Evolutionary conservation across 345 rosid genomes (phyloP), one percentile per base, ranked within the genome.

Genomic region (Eucalyptus viminalis): DNA sequence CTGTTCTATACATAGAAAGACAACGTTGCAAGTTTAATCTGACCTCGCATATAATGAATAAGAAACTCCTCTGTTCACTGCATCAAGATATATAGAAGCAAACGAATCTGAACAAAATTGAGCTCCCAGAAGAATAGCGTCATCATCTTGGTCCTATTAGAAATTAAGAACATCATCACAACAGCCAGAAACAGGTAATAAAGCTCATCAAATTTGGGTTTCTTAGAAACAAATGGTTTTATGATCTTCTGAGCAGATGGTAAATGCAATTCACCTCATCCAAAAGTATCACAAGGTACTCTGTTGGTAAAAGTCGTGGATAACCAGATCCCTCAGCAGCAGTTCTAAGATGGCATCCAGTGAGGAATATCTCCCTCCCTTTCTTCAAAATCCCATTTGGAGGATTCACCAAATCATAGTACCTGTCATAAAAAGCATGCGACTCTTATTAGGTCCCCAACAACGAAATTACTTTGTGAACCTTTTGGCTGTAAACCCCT

Each of bases 331-430:
- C 98, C 96, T 95, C 99, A 69, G 93, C 95, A 47, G 98, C 98
- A 54, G 98, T 95, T 92, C 99, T 95, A 88, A 98, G 98, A 93
- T 94, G 93, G 92, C 99, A 96, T 88, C 99, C 99, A 45, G 99
- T 95, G 91, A 98, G 94, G 87, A 98, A 94, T 92, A 96, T 91
- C 91, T 98, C 98, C 93, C 98, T 95, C 14, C 97, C 99, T 93
- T 94, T 96, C 92, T 92, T 94, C 92, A 98, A 92, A 89, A 97
- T 94, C 62, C 97, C 99, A 91, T 92, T 92, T 15, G 91, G 94
- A 89, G 95, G 92, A 93, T 95, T 96, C 88, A 94, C 98, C 93
- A 96, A 93, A 87, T 97, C 97, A 91, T 98, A 97, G 91, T 94
- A 96, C 89, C 99, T 76, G 85, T 76, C 85, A 40, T 40, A 76